phyloP scores from a whole-genome alignment of 768 basidiomycete species.

The Rhizopogon roseolus region DNA sequence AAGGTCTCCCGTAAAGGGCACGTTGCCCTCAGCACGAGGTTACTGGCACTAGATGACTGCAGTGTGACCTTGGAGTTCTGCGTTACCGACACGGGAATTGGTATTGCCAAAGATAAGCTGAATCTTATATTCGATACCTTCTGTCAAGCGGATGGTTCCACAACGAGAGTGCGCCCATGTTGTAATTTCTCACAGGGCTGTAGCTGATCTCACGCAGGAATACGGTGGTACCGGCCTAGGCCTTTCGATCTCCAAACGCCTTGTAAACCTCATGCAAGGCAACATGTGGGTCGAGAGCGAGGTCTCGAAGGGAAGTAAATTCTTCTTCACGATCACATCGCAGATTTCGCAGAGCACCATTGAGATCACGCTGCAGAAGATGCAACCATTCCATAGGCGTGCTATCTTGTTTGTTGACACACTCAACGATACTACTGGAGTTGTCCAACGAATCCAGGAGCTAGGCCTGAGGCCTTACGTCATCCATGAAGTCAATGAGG shows the following conservation, averaged over 20 bases:
- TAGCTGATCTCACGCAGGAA: conserved; percentile 46
- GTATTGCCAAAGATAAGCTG: conserved; percentile 96
- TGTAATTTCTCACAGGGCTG: conserved; percentile 3
- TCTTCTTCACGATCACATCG: conserved; percentile 95
- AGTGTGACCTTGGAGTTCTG: conserved; percentile 94
- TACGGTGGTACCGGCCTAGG: conserved; percentile 97
- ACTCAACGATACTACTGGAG: conserved; percentile 65
- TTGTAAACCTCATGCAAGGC: conserved; percentile 96
- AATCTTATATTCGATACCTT: conserved; percentile 99
- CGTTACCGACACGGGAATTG: conserved; percentile 96
- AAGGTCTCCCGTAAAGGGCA: conserved; percentile 78
- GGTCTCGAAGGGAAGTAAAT: conserved; percentile 86
- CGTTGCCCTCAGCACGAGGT: conserved; percentile 82
- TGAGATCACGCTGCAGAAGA: conserved; percentile 71
- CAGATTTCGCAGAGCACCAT: conserved; percentile 73
- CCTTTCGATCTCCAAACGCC: conserved; percentile 93
- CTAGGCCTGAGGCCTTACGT: conserved; percentile 76
- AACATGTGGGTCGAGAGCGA: conserved; percentile 99
- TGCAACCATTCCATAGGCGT: conserved; percentile 82
- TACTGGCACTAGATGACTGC: conserved; percentile 74
- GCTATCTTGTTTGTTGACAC: conserved; percentile 93
- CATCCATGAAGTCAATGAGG: conserved; percentile 73
- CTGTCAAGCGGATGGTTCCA: conserved; percentile 97
- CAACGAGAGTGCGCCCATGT: conserved; percentile 66
- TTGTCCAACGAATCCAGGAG: conserved; percentile 71